Evolutionary conservation across 306 rosid species (phyloP).

Genomic region (Fragaria vesca): DNA sequence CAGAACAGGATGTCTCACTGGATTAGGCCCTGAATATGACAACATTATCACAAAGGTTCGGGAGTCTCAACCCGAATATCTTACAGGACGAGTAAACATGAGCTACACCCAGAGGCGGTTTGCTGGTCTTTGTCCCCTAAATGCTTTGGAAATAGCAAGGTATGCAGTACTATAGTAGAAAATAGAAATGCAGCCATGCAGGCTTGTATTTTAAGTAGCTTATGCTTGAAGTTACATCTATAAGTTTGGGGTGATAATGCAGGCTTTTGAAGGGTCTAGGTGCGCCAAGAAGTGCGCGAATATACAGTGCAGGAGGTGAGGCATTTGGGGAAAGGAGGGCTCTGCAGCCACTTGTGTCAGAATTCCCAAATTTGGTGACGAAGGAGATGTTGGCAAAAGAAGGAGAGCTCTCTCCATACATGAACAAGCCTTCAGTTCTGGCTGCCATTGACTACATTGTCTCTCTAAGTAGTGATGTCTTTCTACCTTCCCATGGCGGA

Average conservation of each 20-base stretch:
- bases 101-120: slow-evolving; percentile 33
- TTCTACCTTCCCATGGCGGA: slow-evolving; percentile 54
- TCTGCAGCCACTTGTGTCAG: slow-evolving; percentile 43
- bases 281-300: slow-evolving; percentile 38
- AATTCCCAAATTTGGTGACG: slow-evolving; percentile 47
- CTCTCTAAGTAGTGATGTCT: slow-evolving; percentile 49
- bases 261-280: slow-evolving; percentile 57
- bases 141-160: slow-evolving; percentile 55
- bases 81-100: slow-evolving; percentile 45
- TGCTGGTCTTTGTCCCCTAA: slow-evolving; percentile 55
- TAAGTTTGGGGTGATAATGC: slow-evolving; percentile 4
- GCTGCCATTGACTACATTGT: slow-evolving; percentile 63
- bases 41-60: slow-evolving; percentile 28
- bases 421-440: slow-evolving; percentile 48
- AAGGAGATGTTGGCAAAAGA: slow-evolving; percentile 46
- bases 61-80: slow-evolving; percentile 44
- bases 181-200: no score
- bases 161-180: neutral
- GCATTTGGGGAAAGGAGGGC: slow-evolving; percentile 49
- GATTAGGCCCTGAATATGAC: slow-evolving; percentile 46
- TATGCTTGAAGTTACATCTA: neutral
- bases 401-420: slow-evolving; percentile 43
- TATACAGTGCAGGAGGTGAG: slow-evolving; percentile 56
- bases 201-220: neutral
- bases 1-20: slow-evolving; percentile 60